These are phyloP conservation scores for Pistacia integerrima DNA, from an alignment of 345 rosid genomes.

Conservation along the genomic window DNA sequence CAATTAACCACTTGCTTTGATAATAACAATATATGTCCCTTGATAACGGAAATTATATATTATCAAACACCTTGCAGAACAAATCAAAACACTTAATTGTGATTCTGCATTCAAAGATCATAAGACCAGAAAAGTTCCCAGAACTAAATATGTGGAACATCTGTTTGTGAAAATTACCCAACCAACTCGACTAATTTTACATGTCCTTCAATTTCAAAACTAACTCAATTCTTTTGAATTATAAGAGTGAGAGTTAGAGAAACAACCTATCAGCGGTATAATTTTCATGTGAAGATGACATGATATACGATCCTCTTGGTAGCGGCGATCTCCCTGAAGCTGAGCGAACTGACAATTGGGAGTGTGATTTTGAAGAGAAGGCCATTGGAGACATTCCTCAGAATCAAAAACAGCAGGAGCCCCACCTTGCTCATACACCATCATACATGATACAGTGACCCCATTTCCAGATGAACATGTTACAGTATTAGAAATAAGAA, in stretches of 20 bases:
- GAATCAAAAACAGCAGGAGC: slow-evolving; percentile 92
- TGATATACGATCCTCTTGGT: slow-evolving; percentile 27
- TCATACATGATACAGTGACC: slow-evolving; percentile 51
- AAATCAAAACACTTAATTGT: not conserved
- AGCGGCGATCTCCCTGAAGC: slow-evolving; percentile 55
- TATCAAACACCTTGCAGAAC: not conserved
- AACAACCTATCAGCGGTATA: slow-evolving; percentile 14
- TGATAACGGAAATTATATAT: not conserved
- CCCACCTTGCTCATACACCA: slow-evolving; percentile 80
- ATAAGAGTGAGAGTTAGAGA: not conserved
- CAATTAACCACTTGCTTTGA: slow-evolving; percentile 25
- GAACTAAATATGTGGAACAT: not conserved
- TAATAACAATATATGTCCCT: not conserved
- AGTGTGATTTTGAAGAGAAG: slow-evolving; percentile 41
- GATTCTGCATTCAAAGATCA: no score
- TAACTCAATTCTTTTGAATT: not conserved
- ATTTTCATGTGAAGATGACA: slow-evolving; percentile 22
- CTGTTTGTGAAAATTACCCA: not conserved
- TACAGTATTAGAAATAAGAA: not conserved
- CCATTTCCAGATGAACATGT: slow-evolving; percentile 5
- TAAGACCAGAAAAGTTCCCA: no score
- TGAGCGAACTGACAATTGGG: slow-evolving; percentile 65
- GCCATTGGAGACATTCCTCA: slow-evolving; percentile 88
- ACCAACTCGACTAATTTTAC: not conserved
- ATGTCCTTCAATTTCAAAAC: no score